Conservation (phyloP, 805 yeast species). For the Candida anglica region DNA sequence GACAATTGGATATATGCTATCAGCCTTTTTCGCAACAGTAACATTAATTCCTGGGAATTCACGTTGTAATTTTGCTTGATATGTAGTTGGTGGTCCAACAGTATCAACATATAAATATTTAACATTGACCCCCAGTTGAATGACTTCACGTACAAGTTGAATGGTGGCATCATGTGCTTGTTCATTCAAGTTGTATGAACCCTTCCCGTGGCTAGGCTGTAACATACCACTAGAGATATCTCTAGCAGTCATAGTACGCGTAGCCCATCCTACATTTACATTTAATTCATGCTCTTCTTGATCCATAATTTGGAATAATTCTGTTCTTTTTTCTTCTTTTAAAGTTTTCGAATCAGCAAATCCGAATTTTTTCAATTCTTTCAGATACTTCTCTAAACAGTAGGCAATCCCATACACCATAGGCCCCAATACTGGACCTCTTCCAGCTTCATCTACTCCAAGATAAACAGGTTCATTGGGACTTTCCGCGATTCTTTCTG, state of each 20-base stretch:
- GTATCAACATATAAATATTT: slow-evolving; percentile 86
- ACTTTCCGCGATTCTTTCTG: slow-evolving; percentile 28
- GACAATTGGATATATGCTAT: slow-evolving; percentile 85
- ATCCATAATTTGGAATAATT: slow-evolving; percentile 59
- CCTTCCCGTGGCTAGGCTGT: slow-evolving; percentile 42
- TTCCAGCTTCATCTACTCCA: slow-evolving; percentile 98
- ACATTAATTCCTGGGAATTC: slow-evolving; percentile 69
- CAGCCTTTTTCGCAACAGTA: slow-evolving; percentile 93
- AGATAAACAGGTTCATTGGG: slow-evolving; percentile 47
- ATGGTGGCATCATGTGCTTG: slow-evolving; percentile 97
- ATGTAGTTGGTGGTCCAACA: slow-evolving; percentile 89
- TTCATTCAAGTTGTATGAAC: slow-evolving; percentile 75
- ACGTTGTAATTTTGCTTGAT: slow-evolving; percentile 67
- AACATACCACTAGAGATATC: slow-evolving; percentile 92
- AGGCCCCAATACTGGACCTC: slow-evolving; percentile 97
- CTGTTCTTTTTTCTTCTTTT: slow-evolving; percentile 65
- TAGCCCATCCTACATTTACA: slow-evolving; percentile 78
- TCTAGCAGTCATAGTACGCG: slow-evolving; percentile 77
- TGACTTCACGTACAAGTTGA: slow-evolving; percentile 61
- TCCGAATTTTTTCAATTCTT: slow-evolving; percentile 53
- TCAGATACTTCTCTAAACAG: slow-evolving; percentile 52
- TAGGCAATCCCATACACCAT: slow-evolving; percentile 95
- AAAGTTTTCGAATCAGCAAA: slow-evolving; percentile 93
- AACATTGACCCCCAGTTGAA: slow-evolving; percentile 59
- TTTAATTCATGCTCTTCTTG: slow-evolving; percentile 38